A percentile compares a stretch with the other conserved stretches of the same genome.
phyloP scores from a whole-genome alignment of 2,329 filamentous ascomycete genomes.

The Paraphaeosphaeria sporulosa region DNA sequence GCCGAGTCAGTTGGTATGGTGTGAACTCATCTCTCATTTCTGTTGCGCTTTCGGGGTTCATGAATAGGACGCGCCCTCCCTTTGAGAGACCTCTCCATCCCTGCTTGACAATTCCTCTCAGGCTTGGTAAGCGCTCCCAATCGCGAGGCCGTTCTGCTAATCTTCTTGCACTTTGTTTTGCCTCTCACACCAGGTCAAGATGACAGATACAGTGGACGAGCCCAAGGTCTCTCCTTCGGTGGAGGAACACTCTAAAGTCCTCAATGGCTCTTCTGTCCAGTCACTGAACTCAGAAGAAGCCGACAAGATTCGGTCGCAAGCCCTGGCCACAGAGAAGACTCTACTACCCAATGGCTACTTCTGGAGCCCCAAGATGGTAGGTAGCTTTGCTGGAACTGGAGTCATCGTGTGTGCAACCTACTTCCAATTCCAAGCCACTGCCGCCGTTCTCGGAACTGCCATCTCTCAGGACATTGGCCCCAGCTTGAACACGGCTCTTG shows the following conservation, averaged over 20 bases:
- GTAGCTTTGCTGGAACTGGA: constrained; percentile 23
- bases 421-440: constrained; percentile 26
- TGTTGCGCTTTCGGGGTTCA: neutral
- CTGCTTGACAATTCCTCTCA: neutral
- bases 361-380: constrained; percentile 19
- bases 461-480: constrained; percentile 25
- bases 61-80: neutral
- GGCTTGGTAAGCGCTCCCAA: neutral
- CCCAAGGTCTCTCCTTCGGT: neutral
- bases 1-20: neutral
- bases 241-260: neutral
- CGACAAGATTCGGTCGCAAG: constrained; percentile 20
- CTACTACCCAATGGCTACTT: constrained; percentile 21
- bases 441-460: constrained; percentile 20
- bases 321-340: constrained; percentile 18
- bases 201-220: constrained; percentile 2
- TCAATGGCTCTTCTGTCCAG: constrained; percentile 4
- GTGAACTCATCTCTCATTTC: neutral
- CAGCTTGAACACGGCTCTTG: constrained; percentile 19
- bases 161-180: neutral
- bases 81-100: neutral
- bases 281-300: constrained; percentile 20
- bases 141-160: constrained; percentile 5
- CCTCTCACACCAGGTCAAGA: neutral
- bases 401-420: constrained; percentile 25